Evolutionary conservation across 192 early-diverging fungal genomes (phyloP), one percentile per base, ranked within the genome.

Genomic region (Phlyctochytrium bullatum): DNA sequence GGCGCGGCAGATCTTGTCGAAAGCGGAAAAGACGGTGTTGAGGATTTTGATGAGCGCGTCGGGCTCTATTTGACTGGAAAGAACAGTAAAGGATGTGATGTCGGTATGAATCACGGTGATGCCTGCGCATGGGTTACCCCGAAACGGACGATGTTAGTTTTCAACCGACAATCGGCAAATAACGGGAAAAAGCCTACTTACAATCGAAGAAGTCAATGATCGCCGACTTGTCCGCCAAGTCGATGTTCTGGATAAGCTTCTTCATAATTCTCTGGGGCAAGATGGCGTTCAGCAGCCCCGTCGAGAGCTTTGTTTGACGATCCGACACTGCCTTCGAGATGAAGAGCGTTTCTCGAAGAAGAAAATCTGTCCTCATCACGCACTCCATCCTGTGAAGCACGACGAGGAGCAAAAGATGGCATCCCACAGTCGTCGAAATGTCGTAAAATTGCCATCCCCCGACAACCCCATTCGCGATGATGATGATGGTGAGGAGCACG

Each of bases 41-140:
- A 57, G 16, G 27, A 57, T 25, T 10, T 28, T 28, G 54, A 57
- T 28, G 54, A 57, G 54, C 54, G 20, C 27, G 27, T 57, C 54
- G 14, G 54, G 54, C 6, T 28, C 27, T 10, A 57, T 57, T 57
- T 57, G 10, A 25, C 54, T 57, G 20, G 54, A 57, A 10, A 57
- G 54, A 6, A 57, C 16, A 6, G 54, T 57, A 25, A 57, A 57
- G 54, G 54, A 57, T 57, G 54, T 57, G 6, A 57, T 28, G 54
- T 57, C 54, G 12, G 27, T 14, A 27, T 57, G 54, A 6, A 57
- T 10, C 20, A 57, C 54, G 54, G 14, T 24, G 27, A 57, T 14
- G 27, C 10, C 54, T 57, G 27, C 12, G 54, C 54, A 28, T 10
- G 54, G 16, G 6, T 57, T 10, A 27, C 6, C 27, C 10, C 14